Evolutionary conservation across 768 basidiomycete species (phyloP).

Genomic region (Tephrocybe sp.): DNA sequence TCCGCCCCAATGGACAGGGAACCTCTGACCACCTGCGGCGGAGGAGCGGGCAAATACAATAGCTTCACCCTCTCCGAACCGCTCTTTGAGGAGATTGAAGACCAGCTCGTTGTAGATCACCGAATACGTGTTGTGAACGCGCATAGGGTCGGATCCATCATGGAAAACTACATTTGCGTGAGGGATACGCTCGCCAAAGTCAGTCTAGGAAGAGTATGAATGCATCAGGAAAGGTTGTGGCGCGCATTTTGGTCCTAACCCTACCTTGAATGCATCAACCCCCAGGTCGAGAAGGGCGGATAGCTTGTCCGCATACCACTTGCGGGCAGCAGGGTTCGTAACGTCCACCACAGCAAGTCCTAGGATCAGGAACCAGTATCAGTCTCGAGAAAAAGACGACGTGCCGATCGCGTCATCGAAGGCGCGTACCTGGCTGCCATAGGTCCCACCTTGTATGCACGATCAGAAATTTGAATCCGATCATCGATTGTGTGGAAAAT

Average conservation of each 20-base stretch:
- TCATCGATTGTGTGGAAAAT: conserved; percentile 13
- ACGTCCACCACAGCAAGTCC: conserved; percentile 61
- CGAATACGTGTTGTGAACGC: conserved; percentile 72
- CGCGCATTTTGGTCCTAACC: neutral
- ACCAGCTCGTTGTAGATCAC: conserved; percentile 70
- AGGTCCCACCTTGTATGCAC: conserved; percentile 47
- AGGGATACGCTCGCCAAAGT: conserved; percentile 77
- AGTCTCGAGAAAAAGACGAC: neutral
- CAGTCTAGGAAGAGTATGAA: conserved; percentile 46
- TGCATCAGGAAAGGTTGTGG: neutral
- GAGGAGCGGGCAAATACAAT: conserved; percentile 69
- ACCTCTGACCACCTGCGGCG: conserved; percentile 66
- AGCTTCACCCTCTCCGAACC: conserved; percentile 62
- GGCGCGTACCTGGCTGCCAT: conserved; percentile 51
- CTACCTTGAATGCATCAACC: conserved; percentile 59
- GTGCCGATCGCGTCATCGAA: neutral
- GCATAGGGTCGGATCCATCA: conserved; percentile 65
- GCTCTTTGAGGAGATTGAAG: conserved; percentile 54
- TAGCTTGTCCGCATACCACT: conserved; percentile 56
- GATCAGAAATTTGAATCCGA: conserved; percentile 6
- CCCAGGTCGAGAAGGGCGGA: conserved; percentile 49
- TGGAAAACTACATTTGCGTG: conserved; percentile 60
- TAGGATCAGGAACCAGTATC: conserved; percentile 3
- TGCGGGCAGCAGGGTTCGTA: conserved; percentile 50
- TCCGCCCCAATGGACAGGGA: conserved; percentile 63